Percentiles rank a stretch among this genome's conserved stretches.
Conservation (phyloP, 1,284 basidiomycete species). For the Tilletiopsis washingtonensis region DNA sequence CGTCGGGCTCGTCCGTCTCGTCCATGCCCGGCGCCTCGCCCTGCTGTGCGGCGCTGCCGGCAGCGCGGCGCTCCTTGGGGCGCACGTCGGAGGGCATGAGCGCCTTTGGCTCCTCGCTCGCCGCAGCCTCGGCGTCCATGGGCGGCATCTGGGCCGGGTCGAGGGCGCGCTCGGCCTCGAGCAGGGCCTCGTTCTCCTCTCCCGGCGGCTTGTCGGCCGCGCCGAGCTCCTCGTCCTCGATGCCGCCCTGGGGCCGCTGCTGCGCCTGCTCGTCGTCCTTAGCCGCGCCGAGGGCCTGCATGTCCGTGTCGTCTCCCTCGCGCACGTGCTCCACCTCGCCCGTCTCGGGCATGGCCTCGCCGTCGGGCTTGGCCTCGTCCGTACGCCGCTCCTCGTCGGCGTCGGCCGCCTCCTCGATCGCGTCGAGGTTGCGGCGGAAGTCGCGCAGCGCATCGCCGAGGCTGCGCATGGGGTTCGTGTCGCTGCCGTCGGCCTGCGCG, state of each 20-base stretch:
- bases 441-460: slow-evolving; percentile 80
- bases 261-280: slow-evolving; percentile 61
- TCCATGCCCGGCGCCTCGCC: slow-evolving; percentile 13
- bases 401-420: slow-evolving; percentile 60
- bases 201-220: slow-evolving; percentile 40
- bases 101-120: slow-evolving; percentile 40
- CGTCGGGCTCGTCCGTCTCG: slow-evolving; percentile 49
- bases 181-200: slow-evolving; percentile 4
- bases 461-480: slow-evolving; percentile 63
- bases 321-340: slow-evolving; percentile 70
- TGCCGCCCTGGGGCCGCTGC: slow-evolving; percentile 54
- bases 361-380: slow-evolving; percentile 50
- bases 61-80: slow-evolving; percentile 5
- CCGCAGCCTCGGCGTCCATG: slow-evolving; percentile 24
- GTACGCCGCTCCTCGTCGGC: slow-evolving; percentile 47
- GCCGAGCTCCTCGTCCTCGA: slow-evolving; percentile 24
- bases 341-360: slow-evolving; percentile 50
- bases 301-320: slow-evolving; percentile 61
- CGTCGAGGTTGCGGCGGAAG: slow-evolving; percentile 73
- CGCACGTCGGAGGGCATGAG: slow-evolving; percentile 33
- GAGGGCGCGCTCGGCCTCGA: not conserved
- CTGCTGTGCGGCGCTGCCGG: slow-evolving; percentile 13
- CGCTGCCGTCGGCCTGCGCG: slow-evolving; percentile 3
- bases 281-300: slow-evolving; percentile 84
- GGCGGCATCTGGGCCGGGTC: not conserved